Evolutionary conservation across 2,329 filamentous ascomycete species (phyloP).

Genomic region (Beauveria scarabaeidicola): DNA sequence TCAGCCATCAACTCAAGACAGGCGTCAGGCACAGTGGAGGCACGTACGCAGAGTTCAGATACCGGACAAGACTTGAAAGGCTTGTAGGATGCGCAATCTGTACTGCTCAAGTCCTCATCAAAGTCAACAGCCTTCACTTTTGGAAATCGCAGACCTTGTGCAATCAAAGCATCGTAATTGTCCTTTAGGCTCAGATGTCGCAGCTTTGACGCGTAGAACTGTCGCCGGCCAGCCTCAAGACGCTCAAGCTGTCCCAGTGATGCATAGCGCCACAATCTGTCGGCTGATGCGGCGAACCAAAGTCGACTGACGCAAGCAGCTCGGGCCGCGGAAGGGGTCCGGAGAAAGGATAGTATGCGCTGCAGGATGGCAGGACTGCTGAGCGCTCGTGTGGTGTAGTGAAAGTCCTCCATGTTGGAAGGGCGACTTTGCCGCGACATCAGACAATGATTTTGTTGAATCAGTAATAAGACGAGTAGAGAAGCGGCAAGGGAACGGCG

Average conservation of each 20-base stretch:
- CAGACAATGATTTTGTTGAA: no score
- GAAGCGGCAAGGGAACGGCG: no score
- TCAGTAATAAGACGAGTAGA: no score
- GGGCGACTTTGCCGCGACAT: no score
- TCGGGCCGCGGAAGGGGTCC: background rate
- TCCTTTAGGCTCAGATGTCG: background rate
- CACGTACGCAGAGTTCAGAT: background rate
- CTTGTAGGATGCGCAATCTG: background rate
- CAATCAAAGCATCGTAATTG: no score
- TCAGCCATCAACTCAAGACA: background rate
- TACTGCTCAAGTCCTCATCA: background rate
- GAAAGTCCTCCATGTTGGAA: background rate
- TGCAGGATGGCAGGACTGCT: background rate
- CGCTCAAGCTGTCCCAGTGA: background rate
- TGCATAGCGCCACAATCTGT: background rate
- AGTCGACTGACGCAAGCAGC: background rate
- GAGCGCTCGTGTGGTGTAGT: background rate
- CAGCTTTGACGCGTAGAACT: background rate
- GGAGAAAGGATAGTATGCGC: background rate
- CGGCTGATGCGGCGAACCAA: background rate
- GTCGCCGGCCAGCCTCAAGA: background rate
- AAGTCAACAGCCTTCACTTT: background rate
- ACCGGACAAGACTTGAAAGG: background rate
- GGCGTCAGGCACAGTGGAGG: background rate
- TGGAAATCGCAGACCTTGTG: background rate